Evolutionary conservation across 1,284 basidiomycete species (phyloP), one percentile per base, ranked within the genome.

Genomic region (Wolfiporia cocos): DNA sequence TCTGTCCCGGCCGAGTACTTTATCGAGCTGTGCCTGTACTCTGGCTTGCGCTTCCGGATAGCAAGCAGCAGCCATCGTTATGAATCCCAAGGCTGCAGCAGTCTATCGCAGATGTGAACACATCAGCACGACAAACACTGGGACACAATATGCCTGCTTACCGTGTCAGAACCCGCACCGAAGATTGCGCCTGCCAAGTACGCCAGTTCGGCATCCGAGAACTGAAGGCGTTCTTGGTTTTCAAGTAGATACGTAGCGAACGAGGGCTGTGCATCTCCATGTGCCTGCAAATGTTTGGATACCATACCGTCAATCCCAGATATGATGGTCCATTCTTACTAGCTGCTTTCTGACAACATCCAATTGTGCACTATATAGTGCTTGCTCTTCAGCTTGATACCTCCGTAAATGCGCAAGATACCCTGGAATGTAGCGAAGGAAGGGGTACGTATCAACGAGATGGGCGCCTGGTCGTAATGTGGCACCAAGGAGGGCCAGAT

Each of bases 101-200:
- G 72, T 80, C 60, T 74, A 23, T 17, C 9, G 28, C 12, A 34
- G 35, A 28, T 17, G 24, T 21, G 18, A 19, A 17, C 41, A 19
- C 35, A 4, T 33, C 23, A 28, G 24, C 19, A 5, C 24, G 12
- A 23, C 10, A 9, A 34, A 34, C 32, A 20, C 10, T 5, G 19
- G 40, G 22, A 48, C 33, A 15, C 17, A 28, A 2, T 18, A 4
- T n/a, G 10, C 10, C 2, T 5, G 12, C 28, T 2, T 15, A 73
- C 72, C n/a, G 79, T 82, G 42, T 80, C 81, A 2, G 71, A 72
- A 4, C 79, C 80, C 1, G 79, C 80, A 29, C 78, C 81, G 42
- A 81, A 82, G 63, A 82, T 71, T 4, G 70, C 70, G 1, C 81
- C 81, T 0, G 73, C 74, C 2, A 83, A 65, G 52, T 78, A 84